These are phyloP conservation scores for Fistulinella prunicolor DNA, from an alignment of 768 basidiomycete genomes.

Conservation along the genomic window DNA sequence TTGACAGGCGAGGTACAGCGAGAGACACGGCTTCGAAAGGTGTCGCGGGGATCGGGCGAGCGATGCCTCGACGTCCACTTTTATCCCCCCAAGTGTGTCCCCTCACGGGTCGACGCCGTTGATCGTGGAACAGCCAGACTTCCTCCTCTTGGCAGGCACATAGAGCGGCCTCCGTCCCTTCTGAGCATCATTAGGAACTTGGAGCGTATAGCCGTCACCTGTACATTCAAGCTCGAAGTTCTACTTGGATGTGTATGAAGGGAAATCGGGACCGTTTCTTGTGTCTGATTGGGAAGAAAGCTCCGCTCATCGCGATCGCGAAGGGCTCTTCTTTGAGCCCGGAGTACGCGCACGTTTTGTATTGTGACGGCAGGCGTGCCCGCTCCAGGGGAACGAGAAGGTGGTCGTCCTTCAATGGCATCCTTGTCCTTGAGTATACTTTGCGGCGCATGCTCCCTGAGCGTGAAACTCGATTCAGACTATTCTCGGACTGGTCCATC, in stretches of 20 bases:
- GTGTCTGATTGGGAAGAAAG: too few species aligned
- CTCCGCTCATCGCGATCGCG: background rate
- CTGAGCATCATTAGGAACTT: too few species aligned
- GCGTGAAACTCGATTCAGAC: slow-evolving; percentile 35
- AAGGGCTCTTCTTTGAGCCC: background rate
- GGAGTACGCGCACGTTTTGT: background rate
- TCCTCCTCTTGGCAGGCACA: too few species aligned
- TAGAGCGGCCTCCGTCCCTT: too few species aligned
- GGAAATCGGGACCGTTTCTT: too few species aligned
- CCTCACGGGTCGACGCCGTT: background rate
- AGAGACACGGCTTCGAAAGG: slow-evolving; percentile 41
- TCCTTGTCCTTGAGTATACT: slow-evolving; percentile 28
- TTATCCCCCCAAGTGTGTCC: slow-evolving; percentile 13
- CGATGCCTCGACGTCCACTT: background rate
- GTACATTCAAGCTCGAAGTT: too few species aligned
- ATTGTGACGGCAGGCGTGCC: background rate
- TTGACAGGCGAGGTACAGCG: slow-evolving; percentile 14
- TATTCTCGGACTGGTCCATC: slow-evolving; percentile 27
- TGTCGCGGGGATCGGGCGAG: slow-evolving; percentile 51
- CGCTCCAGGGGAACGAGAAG: slow-evolving; percentile 22
- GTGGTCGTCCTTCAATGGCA: slow-evolving; percentile 1
- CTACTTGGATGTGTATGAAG: too few species aligned
- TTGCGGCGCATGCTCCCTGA: slow-evolving; percentile 20
- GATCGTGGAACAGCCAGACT: background rate
- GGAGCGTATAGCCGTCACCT: too few species aligned